Evolutionary conservation across 352 stramenopile species (phyloP).

Genomic region (Pythium grandisporangium): DNA sequence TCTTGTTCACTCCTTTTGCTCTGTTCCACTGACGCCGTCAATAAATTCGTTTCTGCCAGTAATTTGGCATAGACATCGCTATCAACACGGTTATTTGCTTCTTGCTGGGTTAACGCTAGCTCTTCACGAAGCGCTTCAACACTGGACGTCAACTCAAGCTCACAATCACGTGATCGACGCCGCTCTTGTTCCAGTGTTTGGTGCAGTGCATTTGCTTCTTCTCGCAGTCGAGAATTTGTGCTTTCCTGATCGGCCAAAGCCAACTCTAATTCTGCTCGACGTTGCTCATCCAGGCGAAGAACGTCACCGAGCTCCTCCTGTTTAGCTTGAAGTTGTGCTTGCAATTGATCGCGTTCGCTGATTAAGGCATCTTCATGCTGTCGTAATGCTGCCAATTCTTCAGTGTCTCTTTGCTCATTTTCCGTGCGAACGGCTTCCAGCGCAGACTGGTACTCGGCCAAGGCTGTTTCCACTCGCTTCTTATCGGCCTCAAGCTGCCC

Average conservation of each 20-base stretch:
- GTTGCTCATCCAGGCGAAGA: background rate
- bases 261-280: constrained; percentile 1
- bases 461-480: constrained; percentile 15
- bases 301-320: constrained; percentile 4
- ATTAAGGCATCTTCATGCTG: background rate
- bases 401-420: background rate
- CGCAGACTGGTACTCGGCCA: background rate
- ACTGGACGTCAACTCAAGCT: background rate
- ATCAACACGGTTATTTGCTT: background rate
- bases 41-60: background rate
- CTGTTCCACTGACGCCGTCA: no score
- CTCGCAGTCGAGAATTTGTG: background rate
- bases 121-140: constrained; percentile 5
- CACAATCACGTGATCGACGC: constrained; percentile 1
- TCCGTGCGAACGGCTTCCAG: background rate
- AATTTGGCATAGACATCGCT: background rate
- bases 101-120: background rate
- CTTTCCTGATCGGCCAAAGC: constrained; percentile 6
- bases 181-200: constrained; percentile 5
- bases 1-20: no score
- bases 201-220: background rate
- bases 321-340: background rate
- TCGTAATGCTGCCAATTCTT: background rate
- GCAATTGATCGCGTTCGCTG: background rate
- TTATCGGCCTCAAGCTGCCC: constrained; percentile 26